Evolutionary conservation across 495 filamentous ascomycete genomes (phyloP), one percentile per base, ranked within the genome.

Genomic region (Lineolata rhizophorae): DNA sequence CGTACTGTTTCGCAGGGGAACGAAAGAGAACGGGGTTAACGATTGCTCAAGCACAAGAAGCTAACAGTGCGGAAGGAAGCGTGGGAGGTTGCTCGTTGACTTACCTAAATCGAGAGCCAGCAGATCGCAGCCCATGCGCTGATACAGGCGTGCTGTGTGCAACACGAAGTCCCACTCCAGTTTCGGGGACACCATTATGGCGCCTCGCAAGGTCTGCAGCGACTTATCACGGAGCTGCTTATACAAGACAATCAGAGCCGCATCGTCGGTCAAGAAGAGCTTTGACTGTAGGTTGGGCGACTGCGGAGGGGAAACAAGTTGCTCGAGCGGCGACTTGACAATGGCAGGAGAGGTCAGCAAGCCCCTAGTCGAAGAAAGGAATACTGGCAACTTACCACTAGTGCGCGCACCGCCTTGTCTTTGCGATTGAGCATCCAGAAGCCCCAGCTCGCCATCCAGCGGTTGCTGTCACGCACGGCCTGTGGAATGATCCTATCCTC

Each of bases 121-220:
- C n/a, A 93, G 44, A 47, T 92, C 85, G 43, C 87, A 91, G 9
- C 87, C 87, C 90, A 95, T 95, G 0, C 90, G 70, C 47, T 80
- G 73, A 43, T 95, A 92, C 3, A 93, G 58, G 19, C 77, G 60
- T 6, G 85, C 85, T 30, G 76, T 93, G 42, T 90, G 79, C 17
- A 92, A 50, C 3, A 97, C 69, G 42, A 95, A 94, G 18, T 72
- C 70, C 74, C 78, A 93, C 53, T 95, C 87, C 1, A 67, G 72
- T 27, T 60, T 60, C 0, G 76, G 72, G 3, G 73, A 70, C n/a
- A 93, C 65, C 48, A 79, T 80, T 1, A 72, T 72, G 12, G 79
- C 79, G 0, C 83, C 83, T 28, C 75, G 71, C 9, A 92, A 64
- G 1, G 83, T 91, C 49, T 84, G 80, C 1, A 90, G 52, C 2